Evolutionary conservation across 148 eudicot genomes (phyloP).

Genomic region (Simmondsia chinensis): DNA sequence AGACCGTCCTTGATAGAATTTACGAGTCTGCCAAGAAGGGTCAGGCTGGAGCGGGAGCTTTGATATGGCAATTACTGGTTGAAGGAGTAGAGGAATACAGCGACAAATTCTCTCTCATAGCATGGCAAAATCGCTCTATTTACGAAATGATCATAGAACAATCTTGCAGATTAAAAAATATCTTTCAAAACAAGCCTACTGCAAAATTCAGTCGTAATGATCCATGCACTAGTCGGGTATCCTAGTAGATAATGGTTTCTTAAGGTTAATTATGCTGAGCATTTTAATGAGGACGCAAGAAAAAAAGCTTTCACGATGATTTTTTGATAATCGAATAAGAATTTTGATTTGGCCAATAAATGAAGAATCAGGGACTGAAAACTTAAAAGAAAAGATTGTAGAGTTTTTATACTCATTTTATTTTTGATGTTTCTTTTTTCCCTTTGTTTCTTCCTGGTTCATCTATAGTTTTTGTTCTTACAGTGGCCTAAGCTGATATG

Average conservation of each 20-base stretch:
- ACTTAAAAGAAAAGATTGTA: not conserved
- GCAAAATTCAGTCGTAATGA: conserved; percentile 11
- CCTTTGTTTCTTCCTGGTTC: not conserved
- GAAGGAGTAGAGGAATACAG: conserved; percentile 36
- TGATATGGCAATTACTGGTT: conserved; percentile 49
- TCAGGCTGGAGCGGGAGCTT: conserved; percentile 35
- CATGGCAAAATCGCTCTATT: conserved; percentile 36
- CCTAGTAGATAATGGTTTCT: not conserved
- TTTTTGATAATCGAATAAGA: not conserved
- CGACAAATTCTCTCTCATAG: conserved; percentile 32
- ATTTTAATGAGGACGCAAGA: no score
- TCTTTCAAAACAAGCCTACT: conserved; percentile 2
- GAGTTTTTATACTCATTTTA: conserved; percentile 4
- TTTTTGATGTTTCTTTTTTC: not conserved
- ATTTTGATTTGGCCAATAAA: not conserved
- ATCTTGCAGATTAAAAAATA: conserved; percentile 31
- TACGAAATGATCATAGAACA: conserved; percentile 33
- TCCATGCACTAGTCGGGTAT: conserved; percentile 19
- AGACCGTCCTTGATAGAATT: conserved; percentile 25
- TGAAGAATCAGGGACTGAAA: not conserved
- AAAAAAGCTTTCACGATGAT: no score
- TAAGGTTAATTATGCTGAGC: not conserved
- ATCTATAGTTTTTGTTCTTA: no score
- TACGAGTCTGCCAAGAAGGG: conserved; percentile 39
- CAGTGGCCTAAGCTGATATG: no score